Percentiles rank a stretch among this genome's conserved stretches.
Conservation (phyloP, 106 monocot species). For the Xerophyta viscosa region DNA sequence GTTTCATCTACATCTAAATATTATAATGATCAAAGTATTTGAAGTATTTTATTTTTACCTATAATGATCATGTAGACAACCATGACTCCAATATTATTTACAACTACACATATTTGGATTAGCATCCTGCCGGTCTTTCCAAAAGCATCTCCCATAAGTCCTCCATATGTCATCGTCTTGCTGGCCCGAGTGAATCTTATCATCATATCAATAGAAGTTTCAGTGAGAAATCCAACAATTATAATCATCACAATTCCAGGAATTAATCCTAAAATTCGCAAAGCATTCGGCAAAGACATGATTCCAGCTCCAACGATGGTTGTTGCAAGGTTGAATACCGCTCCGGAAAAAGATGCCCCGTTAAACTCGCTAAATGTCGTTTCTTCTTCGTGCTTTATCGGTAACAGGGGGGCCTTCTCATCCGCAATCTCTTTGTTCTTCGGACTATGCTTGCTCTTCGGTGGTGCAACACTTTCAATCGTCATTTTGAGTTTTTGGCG, state of each 20-base stretch:
- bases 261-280: conserved; percentile 77
- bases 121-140: conserved; percentile 60
- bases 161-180: conserved; percentile 57
- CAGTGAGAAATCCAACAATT: conserved; percentile 67
- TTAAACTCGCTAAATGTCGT: conserved; percentile 42
- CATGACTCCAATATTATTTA: conserved; percentile 72
- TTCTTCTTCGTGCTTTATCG: conserved; percentile 28
- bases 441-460: conserved; percentile 10
- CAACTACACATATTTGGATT: conserved; percentile 68
- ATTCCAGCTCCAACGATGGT: conserved; percentile 95
- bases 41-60: no score
- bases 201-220: conserved; percentile 80
- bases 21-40: no score
- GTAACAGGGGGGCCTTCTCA: conserved; percentile 57
- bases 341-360: conserved; percentile 81
- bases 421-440: conserved; percentile 38
- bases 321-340: conserved; percentile 91
- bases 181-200: conserved; percentile 58
- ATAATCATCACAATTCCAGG: conserved; percentile 72
- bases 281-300: conserved; percentile 84
- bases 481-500: conserved; percentile 61
- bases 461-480: conserved; percentile 23
- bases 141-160: conserved; percentile 74
- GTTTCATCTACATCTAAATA: no score
- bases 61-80: conserved; percentile 97